A percentile compares a stretch with the other conserved stretches of the same genome.
phyloP scores from a whole-genome alignment of 345 rosid genomes.

The Nasturtium officinale region DNA sequence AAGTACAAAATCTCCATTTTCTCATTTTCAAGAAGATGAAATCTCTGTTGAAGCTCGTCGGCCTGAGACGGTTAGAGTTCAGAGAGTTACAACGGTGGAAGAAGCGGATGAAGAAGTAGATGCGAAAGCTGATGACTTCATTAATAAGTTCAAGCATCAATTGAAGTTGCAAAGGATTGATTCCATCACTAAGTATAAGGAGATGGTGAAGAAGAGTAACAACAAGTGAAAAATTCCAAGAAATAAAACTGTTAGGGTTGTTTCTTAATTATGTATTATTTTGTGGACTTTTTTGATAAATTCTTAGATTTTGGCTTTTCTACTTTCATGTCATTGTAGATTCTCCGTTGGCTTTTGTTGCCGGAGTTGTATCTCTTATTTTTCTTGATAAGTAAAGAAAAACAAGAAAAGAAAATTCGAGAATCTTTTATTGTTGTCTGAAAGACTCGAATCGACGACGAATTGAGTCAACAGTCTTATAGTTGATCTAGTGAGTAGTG shows the following conservation, averaged over 20 bases:
- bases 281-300: background rate
- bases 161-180: slow-evolving; percentile 70
- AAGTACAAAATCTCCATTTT: slow-evolving; percentile 61
- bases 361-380: background rate
- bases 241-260: slow-evolving; percentile 7
- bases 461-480: background rate
- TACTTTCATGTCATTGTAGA: slow-evolving; percentile 38
- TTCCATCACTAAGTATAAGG: slow-evolving; percentile 64
- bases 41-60: slow-evolving; percentile 52
- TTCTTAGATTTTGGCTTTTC: background rate
- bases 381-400: background rate
- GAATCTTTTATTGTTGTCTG: background rate
- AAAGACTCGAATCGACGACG: background rate
- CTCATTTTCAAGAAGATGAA: slow-evolving; percentile 59
- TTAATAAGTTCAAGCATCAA: slow-evolving; percentile 71
- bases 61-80: slow-evolving; percentile 62
- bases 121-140: slow-evolving; percentile 80
- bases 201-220: slow-evolving; percentile 49
- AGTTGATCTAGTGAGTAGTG: too few species aligned
- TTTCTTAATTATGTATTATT: slow-evolving; percentile 18
- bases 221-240: slow-evolving; percentile 21
- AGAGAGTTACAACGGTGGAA: slow-evolving; percentile 45
- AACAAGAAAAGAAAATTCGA: background rate
- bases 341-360: slow-evolving; percentile 32
- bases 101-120: slow-evolving; percentile 69